Base-by-base conservation (phyloP, 345 rosid species). In the Excoecaria agallocha region DNA sequence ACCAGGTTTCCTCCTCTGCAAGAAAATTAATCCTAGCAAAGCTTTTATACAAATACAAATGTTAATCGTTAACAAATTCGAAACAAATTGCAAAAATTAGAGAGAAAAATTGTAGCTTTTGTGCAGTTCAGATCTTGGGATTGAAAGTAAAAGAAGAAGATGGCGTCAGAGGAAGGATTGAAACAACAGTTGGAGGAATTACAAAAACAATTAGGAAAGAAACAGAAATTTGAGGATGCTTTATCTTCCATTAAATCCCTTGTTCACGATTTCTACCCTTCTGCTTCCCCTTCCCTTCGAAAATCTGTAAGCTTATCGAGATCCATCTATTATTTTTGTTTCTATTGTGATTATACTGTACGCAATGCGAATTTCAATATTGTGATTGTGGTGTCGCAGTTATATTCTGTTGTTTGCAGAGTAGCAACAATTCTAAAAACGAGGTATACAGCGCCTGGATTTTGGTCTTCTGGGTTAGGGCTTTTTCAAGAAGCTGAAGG, bases 391-490 rank as follows among this genome's bases (percentile, higher is more conserved):
- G 58, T 73, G 50, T 12, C 7, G 68, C 78, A 94, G 98, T 89
- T 94, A 51, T 92, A 84, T 76, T 61, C 82, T 39, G 94, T 80
- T 68, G 88, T 92, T 11, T 94, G 95, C 77, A 92, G 98, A 72
- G 97, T 87, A 5, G 93, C 91, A 8, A 92, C 97, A 8, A 81
- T 92, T 71, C 82, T 94, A 5, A 92, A 87, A 85, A 87, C 97
- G 0, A 88, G 97, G 73, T 83, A 92, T 70, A 94, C 97, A 16
- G 89, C 90, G 35, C 90, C 97, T 12, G 97, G 97, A 3, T 94
- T 94, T 82, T 91, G 98, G 97, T 86, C 80, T 39, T 91, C 94
- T 0, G 97, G 97, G 0, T 77, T 92, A 30, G 85, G 84, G 19
- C 90, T 92, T 69, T 89, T 94, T 69, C 88, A 88, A 81, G 85